A percentile compares a stretch with the other conserved stretches of the same genome.
These are phyloP conservation scores for Aureobasidium pullulans DNA, from an alignment of 2,329 filamentous ascomycete species.

Conservation along the genomic window DNA sequence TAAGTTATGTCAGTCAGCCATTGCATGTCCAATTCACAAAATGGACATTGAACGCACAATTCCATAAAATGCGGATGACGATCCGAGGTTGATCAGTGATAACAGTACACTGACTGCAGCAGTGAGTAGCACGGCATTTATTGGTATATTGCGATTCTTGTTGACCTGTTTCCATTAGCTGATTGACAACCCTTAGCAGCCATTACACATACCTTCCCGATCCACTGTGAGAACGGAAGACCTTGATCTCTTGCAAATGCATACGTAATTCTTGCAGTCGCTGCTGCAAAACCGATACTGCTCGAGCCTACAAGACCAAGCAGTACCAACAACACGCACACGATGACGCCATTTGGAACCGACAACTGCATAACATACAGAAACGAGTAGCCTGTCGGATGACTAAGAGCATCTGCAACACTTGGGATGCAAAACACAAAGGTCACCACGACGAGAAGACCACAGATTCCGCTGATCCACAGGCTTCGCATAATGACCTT, in stretches of 20 bases:
- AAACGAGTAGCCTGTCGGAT: constrained; percentile 29
- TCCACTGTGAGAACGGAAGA: constrained; percentile 28
- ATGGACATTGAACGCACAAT: not conserved
- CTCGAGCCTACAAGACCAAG: not conserved
- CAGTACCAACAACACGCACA: not conserved
- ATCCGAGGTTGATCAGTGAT: constrained; percentile 19
- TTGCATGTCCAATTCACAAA: not conserved
- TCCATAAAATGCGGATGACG: constrained; percentile 14
- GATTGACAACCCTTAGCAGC: not conserved
- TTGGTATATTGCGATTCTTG: not conserved
- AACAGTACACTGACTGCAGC: constrained; percentile 14
- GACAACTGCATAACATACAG: constrained; percentile 26
- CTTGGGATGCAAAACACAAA: constrained; percentile 23
- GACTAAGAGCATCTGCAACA: constrained; percentile 22
- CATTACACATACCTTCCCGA: not conserved
- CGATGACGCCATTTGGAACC: not conserved
- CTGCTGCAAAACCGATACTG: not conserved
- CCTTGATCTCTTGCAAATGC: constrained; percentile 38
- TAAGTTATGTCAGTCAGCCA: not conserved
- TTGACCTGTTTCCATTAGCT: constrained; percentile 3
- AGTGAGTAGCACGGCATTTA: constrained; percentile 16
- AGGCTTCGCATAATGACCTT: constrained; percentile 21
- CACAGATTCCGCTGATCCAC: constrained; percentile 27
- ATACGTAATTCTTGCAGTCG: constrained; percentile 29
- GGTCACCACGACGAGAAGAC: constrained; percentile 23